These are phyloP conservation scores for Voacanga thouarsii DNA, from an alignment of 257 asterid species.

Conservation along the genomic window DNA sequence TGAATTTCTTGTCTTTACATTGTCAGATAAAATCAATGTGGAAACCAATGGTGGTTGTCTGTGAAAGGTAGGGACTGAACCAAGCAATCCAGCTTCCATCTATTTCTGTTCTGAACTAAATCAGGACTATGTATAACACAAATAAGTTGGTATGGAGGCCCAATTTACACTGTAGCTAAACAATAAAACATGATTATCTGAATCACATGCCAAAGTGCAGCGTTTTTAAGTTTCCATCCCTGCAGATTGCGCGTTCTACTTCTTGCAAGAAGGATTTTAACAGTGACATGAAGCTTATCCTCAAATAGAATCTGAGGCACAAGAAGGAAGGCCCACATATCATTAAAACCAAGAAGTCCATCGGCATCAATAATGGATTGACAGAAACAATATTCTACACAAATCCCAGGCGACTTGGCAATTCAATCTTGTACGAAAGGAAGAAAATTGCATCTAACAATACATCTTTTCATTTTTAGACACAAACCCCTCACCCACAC, in stretches of 20 bases:
- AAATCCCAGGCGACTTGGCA: not conserved
- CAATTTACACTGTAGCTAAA: not conserved
- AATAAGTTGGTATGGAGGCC: not conserved
- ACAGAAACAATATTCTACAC: too few species aligned
- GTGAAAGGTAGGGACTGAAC: slow-evolving; percentile 35
- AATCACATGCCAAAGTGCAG: not conserved
- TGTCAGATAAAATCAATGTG: slow-evolving; percentile 18
- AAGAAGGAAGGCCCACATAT: not conserved
- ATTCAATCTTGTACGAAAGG: not conserved
- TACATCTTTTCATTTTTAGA: too few species aligned
- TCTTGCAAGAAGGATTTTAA: not conserved
- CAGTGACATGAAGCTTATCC: not conserved
- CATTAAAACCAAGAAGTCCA: not conserved
- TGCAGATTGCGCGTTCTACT: not conserved
- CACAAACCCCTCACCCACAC: not conserved
- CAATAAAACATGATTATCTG: not conserved
- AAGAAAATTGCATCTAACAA: not conserved
- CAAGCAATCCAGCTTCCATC: slow-evolving; percentile 49
- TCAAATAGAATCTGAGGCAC: not conserved
- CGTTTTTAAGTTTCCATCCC: not conserved
- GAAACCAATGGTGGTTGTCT: slow-evolving; percentile 31
- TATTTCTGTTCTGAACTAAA: not conserved
- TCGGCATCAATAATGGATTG: not conserved
- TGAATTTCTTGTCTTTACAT: slow-evolving; percentile 15
- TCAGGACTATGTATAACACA: not conserved